phyloP scores from a whole-genome alignment of 129 eudicot genomes.

The Ambrosia artemisiifolia region DNA sequence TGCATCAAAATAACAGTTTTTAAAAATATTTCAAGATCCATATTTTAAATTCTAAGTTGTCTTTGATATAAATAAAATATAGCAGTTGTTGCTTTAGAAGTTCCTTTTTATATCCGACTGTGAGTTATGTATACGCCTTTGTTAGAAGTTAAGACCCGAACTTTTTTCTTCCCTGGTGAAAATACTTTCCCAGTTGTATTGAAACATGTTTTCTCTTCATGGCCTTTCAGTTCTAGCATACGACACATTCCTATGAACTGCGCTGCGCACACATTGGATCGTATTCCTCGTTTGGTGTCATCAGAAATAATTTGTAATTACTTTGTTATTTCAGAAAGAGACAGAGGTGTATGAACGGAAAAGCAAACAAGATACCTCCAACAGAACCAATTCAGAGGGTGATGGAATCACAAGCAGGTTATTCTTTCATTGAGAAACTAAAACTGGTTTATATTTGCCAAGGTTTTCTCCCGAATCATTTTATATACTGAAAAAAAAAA shows the following conservation, averaged over 20 bases:
- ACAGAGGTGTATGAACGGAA: conserved; percentile 43
- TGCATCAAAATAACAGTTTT: background rate
- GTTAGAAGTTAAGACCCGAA: background rate
- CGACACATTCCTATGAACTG: background rate
- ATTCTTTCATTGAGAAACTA: conserved; percentile 1
- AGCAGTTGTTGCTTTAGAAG: background rate
- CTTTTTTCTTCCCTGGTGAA: background rate
- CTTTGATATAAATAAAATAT: background rate
- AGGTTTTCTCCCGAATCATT: background rate
- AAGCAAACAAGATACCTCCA: conserved; percentile 17
- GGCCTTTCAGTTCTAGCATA: background rate
- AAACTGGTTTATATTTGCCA: background rate
- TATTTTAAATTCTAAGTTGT: background rate
- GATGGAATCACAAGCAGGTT: conserved; percentile 74
- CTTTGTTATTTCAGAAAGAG: conserved; percentile 59
- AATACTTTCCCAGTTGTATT: background rate
- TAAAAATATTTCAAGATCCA: background rate
- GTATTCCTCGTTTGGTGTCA: too few species aligned
- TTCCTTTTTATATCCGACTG: background rate
- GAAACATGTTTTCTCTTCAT: background rate
- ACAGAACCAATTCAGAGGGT: conserved; percentile 34
- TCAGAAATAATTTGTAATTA: background rate
- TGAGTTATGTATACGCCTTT: background rate
- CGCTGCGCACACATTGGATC: background rate
- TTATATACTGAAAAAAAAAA: background rate